Evolutionary conservation across 2,329 filamentous ascomycete genomes (phyloP).

Genomic region (Calonectria pteridis): DNA sequence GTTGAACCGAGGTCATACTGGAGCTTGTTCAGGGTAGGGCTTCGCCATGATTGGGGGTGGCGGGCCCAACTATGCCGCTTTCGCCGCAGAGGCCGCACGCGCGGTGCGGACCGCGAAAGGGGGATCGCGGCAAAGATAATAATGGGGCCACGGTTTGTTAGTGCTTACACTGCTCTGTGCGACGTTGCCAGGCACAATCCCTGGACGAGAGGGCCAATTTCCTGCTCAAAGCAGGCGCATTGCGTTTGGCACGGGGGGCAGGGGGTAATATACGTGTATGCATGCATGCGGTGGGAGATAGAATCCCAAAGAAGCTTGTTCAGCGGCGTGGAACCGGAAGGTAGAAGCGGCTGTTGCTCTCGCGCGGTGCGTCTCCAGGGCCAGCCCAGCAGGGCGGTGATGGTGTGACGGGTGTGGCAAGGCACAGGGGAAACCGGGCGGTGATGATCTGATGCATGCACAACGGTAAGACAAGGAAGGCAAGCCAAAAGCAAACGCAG

Average conservation of each 20-base stretch:
- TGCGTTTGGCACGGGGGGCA: not conserved
- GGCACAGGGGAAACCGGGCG: not conserved
- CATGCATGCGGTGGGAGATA: not conserved
- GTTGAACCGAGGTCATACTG: not conserved
- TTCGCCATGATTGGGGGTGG: not conserved
- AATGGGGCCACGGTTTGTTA: not conserved
- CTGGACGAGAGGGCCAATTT: not conserved
- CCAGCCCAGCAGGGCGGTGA: too few species aligned
- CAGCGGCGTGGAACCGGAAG: not conserved
- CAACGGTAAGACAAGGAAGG: too few species aligned
- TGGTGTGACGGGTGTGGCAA: too few species aligned
- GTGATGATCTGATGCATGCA: not conserved
- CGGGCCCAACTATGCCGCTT: not conserved
- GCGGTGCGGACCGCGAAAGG: not conserved
- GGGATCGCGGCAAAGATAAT: not conserved
- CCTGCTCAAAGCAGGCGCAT: not conserved
- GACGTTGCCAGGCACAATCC: not conserved
- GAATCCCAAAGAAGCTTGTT: not conserved
- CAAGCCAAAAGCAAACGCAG: too few species aligned
- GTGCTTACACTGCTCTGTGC: not conserved
- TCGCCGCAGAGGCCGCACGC: not conserved
- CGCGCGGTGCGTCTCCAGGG: too few species aligned
- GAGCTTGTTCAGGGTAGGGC: not conserved
- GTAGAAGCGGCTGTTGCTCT: not conserved
- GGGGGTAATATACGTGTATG: not conserved